Evolutionary conservation across 352 stramenopile genomes (phyloP).

Genomic region (Pythium aristosporum): DNA sequence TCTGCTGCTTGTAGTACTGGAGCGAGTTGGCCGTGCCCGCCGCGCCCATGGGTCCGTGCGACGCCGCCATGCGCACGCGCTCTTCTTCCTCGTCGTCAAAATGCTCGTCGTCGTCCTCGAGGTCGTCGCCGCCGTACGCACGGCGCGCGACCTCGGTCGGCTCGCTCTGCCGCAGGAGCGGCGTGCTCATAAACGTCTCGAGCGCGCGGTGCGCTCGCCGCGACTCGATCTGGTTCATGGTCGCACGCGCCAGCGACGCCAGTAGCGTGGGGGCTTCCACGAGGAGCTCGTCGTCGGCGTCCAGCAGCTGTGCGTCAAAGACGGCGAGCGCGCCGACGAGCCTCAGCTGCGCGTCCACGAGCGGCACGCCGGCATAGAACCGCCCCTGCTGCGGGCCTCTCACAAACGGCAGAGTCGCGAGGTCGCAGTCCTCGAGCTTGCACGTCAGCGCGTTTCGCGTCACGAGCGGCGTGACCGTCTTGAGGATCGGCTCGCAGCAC

Average conservation of each 20-base stretch:
- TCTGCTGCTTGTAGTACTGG: conserved; percentile 61
- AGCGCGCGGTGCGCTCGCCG: conserved; percentile 50
- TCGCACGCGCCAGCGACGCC: conserved; percentile 35
- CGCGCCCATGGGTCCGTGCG: not conserved
- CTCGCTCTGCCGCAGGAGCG: conserved; percentile 54
- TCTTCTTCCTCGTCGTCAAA: conserved; percentile 11
- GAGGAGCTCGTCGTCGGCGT: conserved; percentile 43
- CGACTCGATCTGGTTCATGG: conserved; percentile 40
- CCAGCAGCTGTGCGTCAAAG: conserved; percentile 51
- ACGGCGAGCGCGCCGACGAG: conserved; percentile 61
- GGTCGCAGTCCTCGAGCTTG: conserved; percentile 41
- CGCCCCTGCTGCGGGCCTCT: conserved; percentile 60
- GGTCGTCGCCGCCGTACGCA: conserved; percentile 5
- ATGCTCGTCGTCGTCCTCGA: conserved; percentile 23
- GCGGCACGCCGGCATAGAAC: conserved; percentile 71
- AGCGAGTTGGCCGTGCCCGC: conserved; percentile 22
- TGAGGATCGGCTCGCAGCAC: conserved; percentile 70
- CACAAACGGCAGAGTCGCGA: conserved; percentile 63
- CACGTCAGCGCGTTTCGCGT: conserved; percentile 45
- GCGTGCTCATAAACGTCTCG: conserved; percentile 47
- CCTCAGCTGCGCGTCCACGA: conserved; percentile 43
- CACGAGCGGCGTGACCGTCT: conserved; percentile 38
- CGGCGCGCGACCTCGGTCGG: conserved; percentile 18
- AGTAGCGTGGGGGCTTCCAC: conserved; percentile 33
- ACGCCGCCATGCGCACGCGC: conserved; percentile 8